A percentile compares a stretch with the other conserved stretches of the same genome.
Evolutionary conservation across 2,329 filamentous ascomycete genomes (phyloP).

Genomic region (Thermoascus crustaceus): DNA sequence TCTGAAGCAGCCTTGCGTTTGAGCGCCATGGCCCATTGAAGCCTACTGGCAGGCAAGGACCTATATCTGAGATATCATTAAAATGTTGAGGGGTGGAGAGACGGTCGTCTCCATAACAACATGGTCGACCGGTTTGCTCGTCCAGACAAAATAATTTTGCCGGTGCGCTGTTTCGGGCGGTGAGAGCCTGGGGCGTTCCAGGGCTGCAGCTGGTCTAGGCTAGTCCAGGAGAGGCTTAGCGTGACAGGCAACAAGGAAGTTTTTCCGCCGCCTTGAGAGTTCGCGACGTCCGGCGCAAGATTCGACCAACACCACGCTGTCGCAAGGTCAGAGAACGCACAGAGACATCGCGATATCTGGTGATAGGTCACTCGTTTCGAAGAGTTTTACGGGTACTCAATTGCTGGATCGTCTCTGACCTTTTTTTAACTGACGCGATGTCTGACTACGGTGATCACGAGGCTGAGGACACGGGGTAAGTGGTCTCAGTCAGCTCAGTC

Average conservation of each 20-base stretch:
- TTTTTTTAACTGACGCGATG: constrained; percentile 44
- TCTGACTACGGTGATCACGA: constrained; percentile 67
- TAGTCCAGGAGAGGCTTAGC: constrained; percentile 19
- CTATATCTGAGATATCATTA: background rate
- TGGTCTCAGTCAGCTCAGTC: constrained; percentile 8
- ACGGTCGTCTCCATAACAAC: background rate
- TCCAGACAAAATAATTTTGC: constrained; percentile 23
- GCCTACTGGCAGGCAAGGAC: background rate
- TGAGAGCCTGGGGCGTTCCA: constrained; percentile 10
- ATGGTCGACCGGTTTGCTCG: constrained; percentile 2
- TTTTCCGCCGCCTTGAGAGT: constrained; percentile 27
- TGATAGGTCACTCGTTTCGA: background rate
- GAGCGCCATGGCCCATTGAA: constrained; percentile 20
- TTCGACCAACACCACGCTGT: background rate
- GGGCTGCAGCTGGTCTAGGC: background rate
- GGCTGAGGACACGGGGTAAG: constrained; percentile 51
- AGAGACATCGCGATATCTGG: constrained; percentile 8
- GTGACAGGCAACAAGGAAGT: constrained; percentile 16
- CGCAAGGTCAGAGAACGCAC: constrained; percentile 5
- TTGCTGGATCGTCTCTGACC: constrained; percentile 3
- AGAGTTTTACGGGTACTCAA: constrained; percentile 7
- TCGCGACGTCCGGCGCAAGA: constrained; percentile 16
- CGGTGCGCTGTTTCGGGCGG: constrained; percentile 19
- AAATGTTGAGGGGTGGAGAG: constrained; percentile 4
- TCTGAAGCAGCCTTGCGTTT: constrained; percentile 28